Percentiles rank a stretch among this genome's conserved stretches.
These are phyloP conservation scores for Rhodofomes roseus DNA, from an alignment of 1,284 basidiomycete genomes.

Conservation along the genomic window DNA sequence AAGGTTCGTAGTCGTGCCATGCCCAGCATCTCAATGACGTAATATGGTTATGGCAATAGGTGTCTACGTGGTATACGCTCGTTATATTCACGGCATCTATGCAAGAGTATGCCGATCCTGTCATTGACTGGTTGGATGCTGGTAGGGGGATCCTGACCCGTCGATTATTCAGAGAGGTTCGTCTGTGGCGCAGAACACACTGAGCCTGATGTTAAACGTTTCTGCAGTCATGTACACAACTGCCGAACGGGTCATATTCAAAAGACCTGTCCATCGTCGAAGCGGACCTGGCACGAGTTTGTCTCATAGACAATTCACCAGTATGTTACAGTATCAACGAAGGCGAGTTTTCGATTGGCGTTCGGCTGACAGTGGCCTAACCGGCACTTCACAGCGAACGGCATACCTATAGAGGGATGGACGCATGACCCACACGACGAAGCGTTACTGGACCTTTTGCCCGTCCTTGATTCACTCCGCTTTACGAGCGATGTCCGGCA, in stretches of 20 bases:
- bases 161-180: conserved; percentile 88
- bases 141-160: conserved; percentile 87
- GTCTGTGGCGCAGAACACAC: conserved; percentile 22
- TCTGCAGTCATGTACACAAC: conserved; percentile 81
- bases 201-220: conserved; percentile 7
- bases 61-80: conserved; percentile 97
- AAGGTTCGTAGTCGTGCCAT: conserved; percentile 57
- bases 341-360: conserved; percentile 50
- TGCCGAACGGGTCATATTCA: conserved; percentile 90
- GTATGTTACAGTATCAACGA: conserved; percentile 91
- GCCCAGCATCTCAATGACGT: background rate
- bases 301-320: conserved; percentile 96
- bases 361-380: background rate
- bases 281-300: conserved; percentile 84
- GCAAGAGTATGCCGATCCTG: conserved; percentile 98
- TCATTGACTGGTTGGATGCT: conserved; percentile 99
- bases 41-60: conserved; percentile 44
- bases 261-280: conserved; percentile 92
- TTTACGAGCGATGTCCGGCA: conserved; percentile 95
- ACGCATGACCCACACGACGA: conserved; percentile 97
- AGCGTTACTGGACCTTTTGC: conserved; percentile 91
- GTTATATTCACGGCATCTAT: conserved; percentile 99
- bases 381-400: conserved; percentile 61
- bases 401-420: conserved; percentile 99
- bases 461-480: conserved; percentile 91